Evolutionary conservation across 73 alveolate genomes (phyloP), one percentile per base, ranked within the genome.

Genomic region (Blepharisma japonicum): DNA sequence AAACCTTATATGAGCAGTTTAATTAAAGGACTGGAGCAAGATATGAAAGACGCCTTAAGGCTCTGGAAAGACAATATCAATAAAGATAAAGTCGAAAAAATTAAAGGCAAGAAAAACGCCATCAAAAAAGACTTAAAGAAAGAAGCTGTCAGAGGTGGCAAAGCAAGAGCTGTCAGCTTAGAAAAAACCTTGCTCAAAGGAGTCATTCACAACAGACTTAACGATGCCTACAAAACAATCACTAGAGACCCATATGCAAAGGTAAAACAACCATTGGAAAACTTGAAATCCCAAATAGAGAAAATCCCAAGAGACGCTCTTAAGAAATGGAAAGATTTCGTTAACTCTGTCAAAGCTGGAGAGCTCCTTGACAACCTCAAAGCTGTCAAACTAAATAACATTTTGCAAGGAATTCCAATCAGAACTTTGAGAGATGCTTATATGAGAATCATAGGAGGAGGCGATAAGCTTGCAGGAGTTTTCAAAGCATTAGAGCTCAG

Each of bases 151-250:
- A 61, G 74, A 61, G 5, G 74, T 4, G 74, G 49, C 14, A 14
- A 25, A 61, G 74, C 74, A 18, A 25, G 47, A 18, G 74, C 49
- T 25, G 23, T n/a, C 14, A 61, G 74, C 47, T 61, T 61, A 14
- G 46, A 8, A 14, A 39, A 61, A 61, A 61, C 42, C 42, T 1
- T 61, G 4, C 18, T 61, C 49, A 61, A 61, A 61, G 18, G 23
- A 20, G 18, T 61, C 14, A n/a, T 39, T 2, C 14, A 61, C 2
- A 14, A 39, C 50, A 61, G 18, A 14, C 23, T 61, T n/a, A 25
- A 25, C 23, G 6, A 8, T 1, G 47, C 50, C 23, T 11, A 2
- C 23, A 14, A 25, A 39, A 61, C 47, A 61, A 61, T 61, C 2
- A 25, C 74, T 61, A 61, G 14, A 25, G 74, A 61, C 46, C 50